phyloP scores from a whole-genome alignment of 2,329 filamentous ascomycete genomes.

The Sarocladiaceae sp. region DNA sequence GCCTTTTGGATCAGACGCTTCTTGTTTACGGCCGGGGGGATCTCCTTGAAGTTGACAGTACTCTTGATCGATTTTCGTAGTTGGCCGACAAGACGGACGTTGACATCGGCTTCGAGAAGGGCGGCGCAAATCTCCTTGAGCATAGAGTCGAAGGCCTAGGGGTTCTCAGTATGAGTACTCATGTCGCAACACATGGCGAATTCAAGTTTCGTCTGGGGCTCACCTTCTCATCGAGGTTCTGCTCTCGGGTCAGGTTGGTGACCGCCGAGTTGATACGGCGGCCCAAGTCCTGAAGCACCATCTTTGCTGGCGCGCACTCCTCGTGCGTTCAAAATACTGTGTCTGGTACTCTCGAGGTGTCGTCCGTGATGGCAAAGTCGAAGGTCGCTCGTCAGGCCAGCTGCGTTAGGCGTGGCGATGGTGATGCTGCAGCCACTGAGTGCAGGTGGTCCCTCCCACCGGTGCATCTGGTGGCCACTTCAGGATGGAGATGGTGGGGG shows the following conservation, averaged over 20 bases:
- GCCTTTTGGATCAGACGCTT: constrained; percentile 97
- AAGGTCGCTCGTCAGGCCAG: too few species aligned
- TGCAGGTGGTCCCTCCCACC: too few species aligned
- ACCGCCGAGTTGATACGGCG: constrained; percentile 97
- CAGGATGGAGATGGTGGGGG: too few species aligned
- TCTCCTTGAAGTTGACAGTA: constrained; percentile 89
- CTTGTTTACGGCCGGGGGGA: constrained; percentile 90
- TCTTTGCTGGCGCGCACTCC: constrained; percentile 31
- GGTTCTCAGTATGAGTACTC: not conserved
- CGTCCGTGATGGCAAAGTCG: too few species aligned
- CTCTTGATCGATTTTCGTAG: constrained; percentile 89
- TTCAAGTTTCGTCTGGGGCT: constrained; percentile 14
- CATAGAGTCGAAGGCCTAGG: constrained; percentile 90
- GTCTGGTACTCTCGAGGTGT: too few species aligned
- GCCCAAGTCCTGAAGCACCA: constrained; percentile 98
- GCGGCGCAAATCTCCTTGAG: constrained; percentile 96
- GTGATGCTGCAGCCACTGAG: too few species aligned
- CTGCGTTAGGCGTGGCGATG: too few species aligned
- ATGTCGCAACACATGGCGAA: too few species aligned
- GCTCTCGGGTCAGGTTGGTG: constrained; percentile 83
- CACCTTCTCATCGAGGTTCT: constrained; percentile 94
- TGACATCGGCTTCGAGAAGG: constrained; percentile 94
- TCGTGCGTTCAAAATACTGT: not conserved
- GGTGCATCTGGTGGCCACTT: too few species aligned
- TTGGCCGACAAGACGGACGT: constrained; percentile 84